Evolutionary conservation across 2,329 filamentous ascomycete species (phyloP), one percentile per base, ranked within the genome.

Genomic region (Talaromyces verruculosus): DNA sequence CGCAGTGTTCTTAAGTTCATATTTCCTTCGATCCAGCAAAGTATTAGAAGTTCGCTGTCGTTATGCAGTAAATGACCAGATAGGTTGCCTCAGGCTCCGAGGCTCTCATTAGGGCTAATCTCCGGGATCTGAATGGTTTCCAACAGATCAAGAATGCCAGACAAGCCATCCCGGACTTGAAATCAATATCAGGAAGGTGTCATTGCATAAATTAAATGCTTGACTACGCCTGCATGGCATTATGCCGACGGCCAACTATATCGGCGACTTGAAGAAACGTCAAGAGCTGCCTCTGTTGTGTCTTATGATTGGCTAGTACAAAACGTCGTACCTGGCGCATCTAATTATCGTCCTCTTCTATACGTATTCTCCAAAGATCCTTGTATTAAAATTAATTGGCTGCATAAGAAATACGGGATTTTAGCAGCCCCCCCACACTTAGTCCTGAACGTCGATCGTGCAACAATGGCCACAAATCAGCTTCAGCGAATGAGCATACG

Each of bases 401-500:
- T 30, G 47, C 22, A 51, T 51, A 33, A 33, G 22, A 53, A 30
- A n/a, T 53, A 33, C 49, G 49, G 15, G 28, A 53, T 53, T 37
- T 57, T 15, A 37, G 15, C n/a, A 19, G 2, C 43, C 59, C 41
- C 59, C 60, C 13, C 45, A 51, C 43, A 25, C 25, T 25, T 25
- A 25, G 25, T 25, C 25, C 25, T 15, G 41, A 47, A 33, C 30
- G 57, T 60, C 57, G 57, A 60, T 60, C 57, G 39, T 60, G 37
- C 39, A 45, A 45, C 35, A 28, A 60, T 22, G 49, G 22, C 28
- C 49, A 19, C 45, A 64, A 55, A 55, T 55, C 51, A 39, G 22
- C 57, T 60, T 22, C 35, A 41, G 45, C 63, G 63, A 65, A 65
- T 65, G 41, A 65, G 41, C 33, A 51, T 65, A 19, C 25, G 1